A percentile compares a stretch with the other conserved stretches of the same genome.
These are phyloP conservation scores for Garcia nutans DNA, from an alignment of 345 rosid species.

Conservation along the genomic window DNA sequence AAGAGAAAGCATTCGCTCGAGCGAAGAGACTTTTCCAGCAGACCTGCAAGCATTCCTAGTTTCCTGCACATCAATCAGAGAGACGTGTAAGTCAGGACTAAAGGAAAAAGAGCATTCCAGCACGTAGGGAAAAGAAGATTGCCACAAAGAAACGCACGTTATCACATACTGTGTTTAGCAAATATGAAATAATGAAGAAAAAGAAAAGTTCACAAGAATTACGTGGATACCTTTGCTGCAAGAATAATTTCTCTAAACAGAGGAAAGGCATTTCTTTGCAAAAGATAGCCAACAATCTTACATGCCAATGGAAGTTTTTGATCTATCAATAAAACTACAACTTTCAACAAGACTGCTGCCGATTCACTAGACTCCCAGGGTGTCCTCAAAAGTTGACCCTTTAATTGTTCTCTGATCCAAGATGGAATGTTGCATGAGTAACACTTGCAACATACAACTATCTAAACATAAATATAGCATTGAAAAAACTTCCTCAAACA, in stretches of 20 bases:
- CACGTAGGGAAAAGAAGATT: no score
- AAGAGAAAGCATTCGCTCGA: constrained; percentile 59
- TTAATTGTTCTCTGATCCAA: constrained; percentile 51
- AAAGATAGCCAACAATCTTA: constrained; percentile 62
- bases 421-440: constrained; percentile 28
- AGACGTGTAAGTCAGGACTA: background rate
- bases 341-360: constrained; percentile 61
- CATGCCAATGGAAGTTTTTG: constrained; percentile 91
- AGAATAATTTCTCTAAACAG: constrained; percentile 64
- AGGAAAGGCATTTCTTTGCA: constrained; percentile 51
- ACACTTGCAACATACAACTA: constrained; percentile 4
- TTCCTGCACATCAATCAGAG: constrained; percentile 48
- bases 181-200: background rate
- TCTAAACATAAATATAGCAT: background rate
- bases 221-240: constrained; percentile 55
- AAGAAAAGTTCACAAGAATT: background rate
- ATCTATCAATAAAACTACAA: constrained; percentile 59
- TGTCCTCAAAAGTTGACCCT: constrained; percentile 54
- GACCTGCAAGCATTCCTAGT: constrained; percentile 30
- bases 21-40: constrained; percentile 41
- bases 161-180: background rate
- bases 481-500: background rate
- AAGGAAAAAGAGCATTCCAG: background rate
- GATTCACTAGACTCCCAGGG: constrained; percentile 43
- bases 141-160: background rate